Conservation (phyloP, 441 rosid species). For the Rhodomyrtus psidioides region DNA sequence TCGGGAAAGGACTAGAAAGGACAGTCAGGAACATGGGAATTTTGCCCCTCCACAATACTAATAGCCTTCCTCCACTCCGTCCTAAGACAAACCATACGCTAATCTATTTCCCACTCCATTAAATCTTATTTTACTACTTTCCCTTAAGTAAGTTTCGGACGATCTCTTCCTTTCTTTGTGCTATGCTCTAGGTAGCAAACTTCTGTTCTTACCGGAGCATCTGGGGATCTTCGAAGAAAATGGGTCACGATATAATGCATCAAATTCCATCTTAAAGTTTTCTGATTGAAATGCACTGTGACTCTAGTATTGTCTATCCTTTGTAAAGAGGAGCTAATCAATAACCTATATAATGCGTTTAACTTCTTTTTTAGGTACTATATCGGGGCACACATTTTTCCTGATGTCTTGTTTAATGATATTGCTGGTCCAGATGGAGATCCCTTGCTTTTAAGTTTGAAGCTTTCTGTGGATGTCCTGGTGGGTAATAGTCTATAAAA, state of each 20-base stretch:
- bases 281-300: background rate
- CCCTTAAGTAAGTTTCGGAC: no score
- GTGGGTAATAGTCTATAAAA: slow-evolving; percentile 32
- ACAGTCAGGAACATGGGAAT: no score
- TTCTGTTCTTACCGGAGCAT: no score
- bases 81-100: no score
- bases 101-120: no score
- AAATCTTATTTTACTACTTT: no score
- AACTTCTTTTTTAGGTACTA: slow-evolving; percentile 56
- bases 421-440: slow-evolving; percentile 92
- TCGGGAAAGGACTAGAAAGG: no score
- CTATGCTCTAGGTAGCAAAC: no score
- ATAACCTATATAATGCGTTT: background rate
- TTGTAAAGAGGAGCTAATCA: background rate
- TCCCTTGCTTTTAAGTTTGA: slow-evolving; percentile 83
- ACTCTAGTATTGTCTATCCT: background rate
- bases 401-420: slow-evolving; percentile 90
- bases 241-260: background rate
- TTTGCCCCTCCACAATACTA: no score
- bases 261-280: background rate
- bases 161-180: no score
- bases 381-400: slow-evolving; percentile 74
- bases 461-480: slow-evolving; percentile 95
- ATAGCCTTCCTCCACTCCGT: no score
- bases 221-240: no score